Evolutionary conservation across 2,329 filamentous ascomycete species (phyloP).

Genomic region (Fusarium secorum): DNA sequence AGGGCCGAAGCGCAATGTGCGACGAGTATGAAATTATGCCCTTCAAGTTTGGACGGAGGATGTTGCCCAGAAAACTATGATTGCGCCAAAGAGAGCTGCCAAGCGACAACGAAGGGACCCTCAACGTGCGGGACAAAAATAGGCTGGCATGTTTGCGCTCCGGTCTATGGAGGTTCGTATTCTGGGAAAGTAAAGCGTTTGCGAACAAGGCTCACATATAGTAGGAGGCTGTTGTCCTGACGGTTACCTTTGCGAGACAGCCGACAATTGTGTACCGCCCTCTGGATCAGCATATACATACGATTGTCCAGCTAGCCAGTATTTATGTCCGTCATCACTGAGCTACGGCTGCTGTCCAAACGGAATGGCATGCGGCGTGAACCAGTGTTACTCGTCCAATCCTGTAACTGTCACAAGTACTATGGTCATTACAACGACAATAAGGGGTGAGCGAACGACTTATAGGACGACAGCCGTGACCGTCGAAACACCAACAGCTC

Average conservation of each 20-base stretch:
- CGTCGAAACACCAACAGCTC: constrained; percentile 50
- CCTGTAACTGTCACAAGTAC: constrained; percentile 56
- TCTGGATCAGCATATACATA: constrained; percentile 51
- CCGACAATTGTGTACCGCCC: constrained; percentile 53
- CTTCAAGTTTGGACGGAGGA: constrained; percentile 52
- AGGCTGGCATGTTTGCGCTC: constrained; percentile 53
- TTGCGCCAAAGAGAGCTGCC: constrained; percentile 58
- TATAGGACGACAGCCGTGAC: constrained; percentile 51
- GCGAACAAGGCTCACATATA: constrained; percentile 22
- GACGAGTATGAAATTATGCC: constrained; percentile 46
- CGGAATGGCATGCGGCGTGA: constrained; percentile 58
- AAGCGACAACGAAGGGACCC: constrained; percentile 55
- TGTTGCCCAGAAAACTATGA: constrained; percentile 59
- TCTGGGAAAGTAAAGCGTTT: not conserved
- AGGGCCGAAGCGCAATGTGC: constrained; percentile 40
- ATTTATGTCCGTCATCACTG: constrained; percentile 58
- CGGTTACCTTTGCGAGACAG: constrained; percentile 54
- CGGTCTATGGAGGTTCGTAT: constrained; percentile 47
- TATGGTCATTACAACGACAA: constrained; percentile 55
- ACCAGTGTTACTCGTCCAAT: constrained; percentile 58
- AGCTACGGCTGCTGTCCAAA: constrained; percentile 62
- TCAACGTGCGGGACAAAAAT: constrained; percentile 48
- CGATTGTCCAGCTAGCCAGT: constrained; percentile 55
- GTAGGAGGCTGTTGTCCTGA: constrained; percentile 56
- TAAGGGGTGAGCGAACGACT: constrained; percentile 50